Percentiles rank a stretch among this genome's conserved stretches.
phyloP scores from a whole-genome alignment of 495 filamentous ascomycete genomes.

The Lineolata rhizophorae region DNA sequence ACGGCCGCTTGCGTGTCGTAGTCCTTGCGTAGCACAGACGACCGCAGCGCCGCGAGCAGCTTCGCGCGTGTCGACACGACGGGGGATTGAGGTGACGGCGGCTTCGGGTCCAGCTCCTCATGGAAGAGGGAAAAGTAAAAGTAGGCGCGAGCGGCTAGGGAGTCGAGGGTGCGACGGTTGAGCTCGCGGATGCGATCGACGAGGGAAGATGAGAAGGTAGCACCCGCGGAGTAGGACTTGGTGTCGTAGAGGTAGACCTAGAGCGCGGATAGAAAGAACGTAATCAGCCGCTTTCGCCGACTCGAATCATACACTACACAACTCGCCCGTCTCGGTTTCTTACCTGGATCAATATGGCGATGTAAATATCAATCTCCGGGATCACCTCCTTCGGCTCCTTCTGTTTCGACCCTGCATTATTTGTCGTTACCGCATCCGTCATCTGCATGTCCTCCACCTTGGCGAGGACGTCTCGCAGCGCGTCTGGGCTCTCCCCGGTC shows the following conservation, averaged over 20 bases:
- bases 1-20: slow-evolving; percentile 88
- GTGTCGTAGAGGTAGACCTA: slow-evolving; percentile 80
- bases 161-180: slow-evolving; percentile 86
- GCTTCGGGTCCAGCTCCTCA: slow-evolving; percentile 66
- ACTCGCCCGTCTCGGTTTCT: not conserved
- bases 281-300: not conserved
- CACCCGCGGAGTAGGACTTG: slow-evolving; percentile 54
- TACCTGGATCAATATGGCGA: slow-evolving; percentile 46
- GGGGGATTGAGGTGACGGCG: slow-evolving; percentile 67
- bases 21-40: slow-evolving; percentile 86
- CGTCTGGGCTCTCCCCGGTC: slow-evolving; percentile 38
- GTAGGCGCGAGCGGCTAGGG: slow-evolving; percentile 84
- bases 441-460: slow-evolving; percentile 57
- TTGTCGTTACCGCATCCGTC: too few relatives aligned
- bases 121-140: slow-evolving; percentile 93
- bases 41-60: slow-evolving; percentile 72
- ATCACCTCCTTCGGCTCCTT: slow-evolving; percentile 41
- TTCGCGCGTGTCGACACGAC: slow-evolving; percentile 69
- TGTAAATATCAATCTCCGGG: slow-evolving; percentile 80
- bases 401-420: slow-evolving; percentile 35
- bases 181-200: slow-evolving; percentile 66
- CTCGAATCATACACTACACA: not conserved
- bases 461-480: slow-evolving; percentile 20
- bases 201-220: slow-evolving; percentile 59
- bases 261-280: slow-evolving; percentile 13